Evolutionary conservation across 192 early-diverging fungal genomes (phyloP).

Genomic region (Entomortierella lignicola): DNA sequence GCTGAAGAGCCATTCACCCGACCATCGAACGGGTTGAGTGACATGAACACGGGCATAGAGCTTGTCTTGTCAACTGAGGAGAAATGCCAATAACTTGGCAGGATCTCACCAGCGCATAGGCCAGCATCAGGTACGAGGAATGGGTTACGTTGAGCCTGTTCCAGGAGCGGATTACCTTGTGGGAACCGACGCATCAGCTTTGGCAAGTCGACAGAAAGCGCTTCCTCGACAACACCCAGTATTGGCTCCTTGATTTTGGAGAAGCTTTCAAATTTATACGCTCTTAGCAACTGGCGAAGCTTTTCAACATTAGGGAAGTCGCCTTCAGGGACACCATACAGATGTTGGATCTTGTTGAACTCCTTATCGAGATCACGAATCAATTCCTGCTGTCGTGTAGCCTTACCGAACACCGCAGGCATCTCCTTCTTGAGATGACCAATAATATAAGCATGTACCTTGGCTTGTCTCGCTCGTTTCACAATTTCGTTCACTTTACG

Average conservation of each 20-base stretch:
- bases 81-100: slow-evolving; percentile 66
- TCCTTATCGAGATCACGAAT: slow-evolving; percentile 78
- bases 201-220: slow-evolving; percentile 78
- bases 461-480: slow-evolving; percentile 81
- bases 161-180: slow-evolving; percentile 76
- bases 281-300: slow-evolving; percentile 73
- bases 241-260: slow-evolving; percentile 79
- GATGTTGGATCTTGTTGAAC: slow-evolving; percentile 78
- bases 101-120: slow-evolving; percentile 32
- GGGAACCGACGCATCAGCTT: slow-evolving; percentile 84
- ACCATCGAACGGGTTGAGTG: slow-evolving; percentile 67
- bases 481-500: slow-evolving; percentile 93
- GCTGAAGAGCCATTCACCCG: slow-evolving; percentile 62
- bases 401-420: slow-evolving; percentile 86
- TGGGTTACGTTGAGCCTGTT: slow-evolving; percentile 68
- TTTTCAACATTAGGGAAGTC: slow-evolving; percentile 87
- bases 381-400: slow-evolving; percentile 78
- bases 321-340: slow-evolving; percentile 77
- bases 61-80: slow-evolving; percentile 61
- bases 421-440: slow-evolving; percentile 85
- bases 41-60: slow-evolving; percentile 61
- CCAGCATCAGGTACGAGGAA: slow-evolving; percentile 40
- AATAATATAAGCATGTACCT: slow-evolving; percentile 88
- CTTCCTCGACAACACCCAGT: slow-evolving; percentile 75
- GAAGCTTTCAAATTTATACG: slow-evolving; percentile 87